Evolutionary conservation across 1,284 basidiomycete genomes (phyloP), one percentile per base, ranked within the genome.

Genomic region (Cryptococcus sp.): DNA sequence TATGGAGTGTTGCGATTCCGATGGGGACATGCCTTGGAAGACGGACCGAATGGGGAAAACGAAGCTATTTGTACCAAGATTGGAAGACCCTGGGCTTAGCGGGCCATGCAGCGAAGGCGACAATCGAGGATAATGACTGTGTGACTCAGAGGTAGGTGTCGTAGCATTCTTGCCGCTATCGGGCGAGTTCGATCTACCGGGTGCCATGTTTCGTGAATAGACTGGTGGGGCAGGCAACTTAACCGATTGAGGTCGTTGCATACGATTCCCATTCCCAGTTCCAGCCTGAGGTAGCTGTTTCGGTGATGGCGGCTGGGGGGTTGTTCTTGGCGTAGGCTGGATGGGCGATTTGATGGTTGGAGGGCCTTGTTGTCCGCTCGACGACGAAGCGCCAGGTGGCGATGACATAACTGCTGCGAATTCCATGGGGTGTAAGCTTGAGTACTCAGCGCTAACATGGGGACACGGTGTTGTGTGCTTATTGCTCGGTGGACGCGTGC

Each of bases 11-110:
- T 55, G 49, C 20, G 63, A 62, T 5, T 58, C 61, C 7, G 59
- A 52, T 3, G 43, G 48, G 7, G 39, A 54, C 47, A 71, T 66
- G 19, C 64, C 63, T 42, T 67, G 64, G 30, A 69, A 73, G 5
- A 77, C 71, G 1, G 75, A 77, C 53, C 75, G 70, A 25, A 77
- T 75, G 13, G 75, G 75, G 50, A 77, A 77, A 46, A 75, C 66
- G 55, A 71, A 77, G 7, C 68, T 68, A 55, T 61, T 68, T 1
- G 50, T n/a, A 5, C 58, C 58, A 22, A 49, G 48, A 48, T 54
- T 64, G 4, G 58, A 53, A 20, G 50, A 47, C 3, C 30, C 30
- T 3, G 69, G 70, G 41, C 63, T 67, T 13, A 69, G 22, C 1
- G 68, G 64, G 7, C 72, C 71, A 16, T 6, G 25, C n/a, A 47